A percentile compares a stretch with the other conserved stretches of the same genome.
These are phyloP conservation scores for Exophiala xenobiotica DNA, from an alignment of 2,329 filamentous ascomycete species.

Conservation along the genomic window DNA sequence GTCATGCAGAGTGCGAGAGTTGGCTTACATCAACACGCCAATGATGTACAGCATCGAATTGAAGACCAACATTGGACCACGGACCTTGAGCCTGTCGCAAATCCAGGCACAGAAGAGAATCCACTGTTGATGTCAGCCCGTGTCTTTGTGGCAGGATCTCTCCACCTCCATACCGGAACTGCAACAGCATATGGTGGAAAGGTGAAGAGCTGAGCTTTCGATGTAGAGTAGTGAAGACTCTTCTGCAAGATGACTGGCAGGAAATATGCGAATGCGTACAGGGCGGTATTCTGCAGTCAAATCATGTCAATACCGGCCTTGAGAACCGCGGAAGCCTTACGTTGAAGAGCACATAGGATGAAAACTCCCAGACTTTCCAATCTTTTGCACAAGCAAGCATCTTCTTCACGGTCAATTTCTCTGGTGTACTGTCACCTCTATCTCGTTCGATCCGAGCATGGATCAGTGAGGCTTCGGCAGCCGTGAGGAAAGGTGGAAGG, in stretches of 20 bases:
- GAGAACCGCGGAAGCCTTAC: background rate
- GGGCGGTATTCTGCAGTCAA: slow-evolving; percentile 1
- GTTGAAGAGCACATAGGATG: slow-evolving; percentile 39
- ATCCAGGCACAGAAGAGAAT: slow-evolving; percentile 46
- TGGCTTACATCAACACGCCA: slow-evolving; percentile 53
- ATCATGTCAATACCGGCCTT: no score
- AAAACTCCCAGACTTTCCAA: slow-evolving; percentile 50
- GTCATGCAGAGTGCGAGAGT: background rate
- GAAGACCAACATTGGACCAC: slow-evolving; percentile 64
- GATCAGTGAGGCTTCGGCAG: slow-evolving; percentile 8
- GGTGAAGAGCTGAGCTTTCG: slow-evolving; percentile 66
- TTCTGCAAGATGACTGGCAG: slow-evolving; percentile 68
- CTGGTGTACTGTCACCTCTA: slow-evolving; percentile 51
- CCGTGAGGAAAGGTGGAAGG: slow-evolving; percentile 14
- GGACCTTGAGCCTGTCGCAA: slow-evolving; percentile 65
- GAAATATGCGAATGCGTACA: slow-evolving; percentile 46
- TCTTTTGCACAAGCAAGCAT: slow-evolving; percentile 50
- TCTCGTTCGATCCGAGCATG: slow-evolving; percentile 53
- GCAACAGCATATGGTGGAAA: slow-evolving; percentile 66
- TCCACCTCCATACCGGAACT: background rate
- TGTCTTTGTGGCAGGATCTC: background rate
- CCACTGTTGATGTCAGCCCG: background rate
- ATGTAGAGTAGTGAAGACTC: slow-evolving; percentile 64
- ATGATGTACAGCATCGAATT: slow-evolving; percentile 67
- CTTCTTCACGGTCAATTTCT: slow-evolving; percentile 47